A percentile compares a stretch with the other conserved stretches of the same genome.
Conservation (phyloP, 2,329 filamentous ascomycete genomes). For the Colletotrichum sp. region DNA sequence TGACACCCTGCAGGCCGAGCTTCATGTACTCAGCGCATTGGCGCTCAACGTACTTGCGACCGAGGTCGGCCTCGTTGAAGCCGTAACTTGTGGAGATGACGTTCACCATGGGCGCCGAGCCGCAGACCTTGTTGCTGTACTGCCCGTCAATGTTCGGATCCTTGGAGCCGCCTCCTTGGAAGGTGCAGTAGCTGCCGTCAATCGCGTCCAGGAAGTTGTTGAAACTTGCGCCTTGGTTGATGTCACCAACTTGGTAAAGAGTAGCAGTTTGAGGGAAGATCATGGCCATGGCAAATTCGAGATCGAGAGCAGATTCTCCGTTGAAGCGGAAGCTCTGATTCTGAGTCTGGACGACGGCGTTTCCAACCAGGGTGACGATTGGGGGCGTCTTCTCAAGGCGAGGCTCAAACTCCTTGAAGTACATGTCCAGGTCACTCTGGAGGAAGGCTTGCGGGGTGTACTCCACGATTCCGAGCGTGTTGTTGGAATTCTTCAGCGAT, state of each 20-base stretch:
- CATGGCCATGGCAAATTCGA: conserved; percentile 58
- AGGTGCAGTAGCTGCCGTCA: conserved; percentile 49
- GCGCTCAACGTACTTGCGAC: conserved; percentile 50
- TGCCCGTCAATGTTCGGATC: conserved; percentile 43
- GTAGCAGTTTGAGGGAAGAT: conserved; percentile 56
- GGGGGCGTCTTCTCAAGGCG: conserved; percentile 49
- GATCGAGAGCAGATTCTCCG: conserved; percentile 59
- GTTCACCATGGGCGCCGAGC: conserved; percentile 48
- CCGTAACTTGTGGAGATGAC: conserved; percentile 61
- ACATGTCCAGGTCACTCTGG: conserved; percentile 51
- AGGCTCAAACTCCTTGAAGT: conserved; percentile 48
- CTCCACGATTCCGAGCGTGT: conserved; percentile 58
- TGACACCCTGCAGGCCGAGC: conserved; percentile 56
- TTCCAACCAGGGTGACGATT: conserved; percentile 49
- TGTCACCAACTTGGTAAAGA: conserved; percentile 48
- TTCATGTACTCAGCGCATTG: conserved; percentile 65
- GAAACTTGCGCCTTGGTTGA: conserved; percentile 42
- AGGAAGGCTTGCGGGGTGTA: conserved; percentile 56
- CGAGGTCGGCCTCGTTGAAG: conserved; percentile 55
- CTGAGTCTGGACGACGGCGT: conserved; percentile 44
- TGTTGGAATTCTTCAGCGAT: conserved; percentile 35
- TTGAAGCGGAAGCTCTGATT: conserved; percentile 26
- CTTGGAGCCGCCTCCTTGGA: conserved; percentile 38
- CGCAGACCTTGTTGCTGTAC: conserved; percentile 48
- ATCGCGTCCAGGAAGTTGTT: conserved; percentile 49